Evolutionary conservation across 192 early-diverging fungal genomes (phyloP).

Genomic region (Spizellomyces sp.): DNA sequence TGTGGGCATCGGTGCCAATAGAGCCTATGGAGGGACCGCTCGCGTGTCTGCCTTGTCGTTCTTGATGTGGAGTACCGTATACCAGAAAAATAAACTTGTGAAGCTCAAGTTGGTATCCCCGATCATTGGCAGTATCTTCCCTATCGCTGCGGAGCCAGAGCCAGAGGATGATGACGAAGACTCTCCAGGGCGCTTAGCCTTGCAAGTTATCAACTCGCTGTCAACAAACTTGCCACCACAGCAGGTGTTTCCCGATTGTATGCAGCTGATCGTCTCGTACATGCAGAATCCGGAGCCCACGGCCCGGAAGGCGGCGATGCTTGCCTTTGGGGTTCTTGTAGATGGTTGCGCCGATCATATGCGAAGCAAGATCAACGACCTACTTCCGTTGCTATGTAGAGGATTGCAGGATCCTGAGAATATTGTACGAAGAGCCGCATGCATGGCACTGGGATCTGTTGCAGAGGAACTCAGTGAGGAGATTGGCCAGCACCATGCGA

Average conservation of each 20-base stretch:
- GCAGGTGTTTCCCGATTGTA: conserved; percentile 82
- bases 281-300: conserved; percentile 76
- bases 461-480: conserved; percentile 79
- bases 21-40: conserved; percentile 66
- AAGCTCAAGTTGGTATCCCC: conserved; percentile 80
- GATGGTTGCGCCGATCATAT: conserved; percentile 90
- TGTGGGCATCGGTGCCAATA: conserved; percentile 69
- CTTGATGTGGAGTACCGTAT: conserved; percentile 73
- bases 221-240: conserved; percentile 83
- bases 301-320: conserved; percentile 84
- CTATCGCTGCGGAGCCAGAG: conserved; percentile 82
- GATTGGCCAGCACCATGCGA: conserved; percentile 77
- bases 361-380: conserved; percentile 73
- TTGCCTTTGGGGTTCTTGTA: conserved; percentile 78
- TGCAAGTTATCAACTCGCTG: conserved; percentile 75
- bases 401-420: conserved; percentile 81
- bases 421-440: conserved; percentile 80
- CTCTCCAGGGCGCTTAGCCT: conserved; percentile 68
- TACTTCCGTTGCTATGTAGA: conserved; percentile 72
- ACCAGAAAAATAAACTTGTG: conserved; percentile 80
- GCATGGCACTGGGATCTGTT: conserved; percentile 72
- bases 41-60: conserved; percentile 84
- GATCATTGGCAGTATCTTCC: conserved; percentile 78
- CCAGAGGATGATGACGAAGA: conserved; percentile 82
- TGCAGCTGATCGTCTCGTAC: conserved; percentile 72